Evolutionary conservation across 805 yeast species (phyloP).

Genomic region (Candida saitoana): DNA sequence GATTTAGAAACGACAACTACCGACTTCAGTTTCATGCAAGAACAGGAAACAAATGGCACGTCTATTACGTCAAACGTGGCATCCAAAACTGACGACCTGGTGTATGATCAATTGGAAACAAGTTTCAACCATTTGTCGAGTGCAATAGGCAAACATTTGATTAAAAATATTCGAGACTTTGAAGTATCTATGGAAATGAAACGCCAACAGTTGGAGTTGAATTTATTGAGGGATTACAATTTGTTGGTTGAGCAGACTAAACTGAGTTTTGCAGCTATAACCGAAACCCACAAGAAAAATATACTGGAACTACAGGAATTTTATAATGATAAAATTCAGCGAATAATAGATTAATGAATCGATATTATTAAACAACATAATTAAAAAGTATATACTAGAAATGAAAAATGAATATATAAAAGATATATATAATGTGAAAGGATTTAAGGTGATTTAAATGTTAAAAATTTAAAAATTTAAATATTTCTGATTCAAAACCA

Average conservation of each 20-base stretch:
- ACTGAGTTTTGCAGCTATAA: neutral
- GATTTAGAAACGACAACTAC: neutral
- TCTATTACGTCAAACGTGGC: neutral
- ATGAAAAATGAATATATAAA: neutral
- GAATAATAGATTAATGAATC: neutral
- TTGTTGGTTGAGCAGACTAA: neutral
- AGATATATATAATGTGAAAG: neutral
- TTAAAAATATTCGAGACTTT: neutral
- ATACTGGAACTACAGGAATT: neutral
- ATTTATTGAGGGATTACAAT: neutral
- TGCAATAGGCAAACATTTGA: neutral
- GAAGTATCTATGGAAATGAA: neutral
- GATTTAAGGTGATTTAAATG: too few relatives aligned
- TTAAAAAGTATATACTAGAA: neutral
- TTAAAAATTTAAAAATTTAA: constrained; percentile 27
- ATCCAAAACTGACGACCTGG: neutral
- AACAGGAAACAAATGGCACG: neutral
- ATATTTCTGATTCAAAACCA: constrained; percentile 27
- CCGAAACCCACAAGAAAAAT: neutral
- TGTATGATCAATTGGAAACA: neutral
- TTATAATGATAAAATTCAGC: neutral
- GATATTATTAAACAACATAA: neutral
- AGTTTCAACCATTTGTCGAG: neutral
- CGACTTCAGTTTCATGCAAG: neutral
- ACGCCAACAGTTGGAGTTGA: neutral